These are phyloP conservation scores for Lipomyces spencermartinsiae DNA, from an alignment of 805 yeast species.

Conservation along the genomic window DNA sequence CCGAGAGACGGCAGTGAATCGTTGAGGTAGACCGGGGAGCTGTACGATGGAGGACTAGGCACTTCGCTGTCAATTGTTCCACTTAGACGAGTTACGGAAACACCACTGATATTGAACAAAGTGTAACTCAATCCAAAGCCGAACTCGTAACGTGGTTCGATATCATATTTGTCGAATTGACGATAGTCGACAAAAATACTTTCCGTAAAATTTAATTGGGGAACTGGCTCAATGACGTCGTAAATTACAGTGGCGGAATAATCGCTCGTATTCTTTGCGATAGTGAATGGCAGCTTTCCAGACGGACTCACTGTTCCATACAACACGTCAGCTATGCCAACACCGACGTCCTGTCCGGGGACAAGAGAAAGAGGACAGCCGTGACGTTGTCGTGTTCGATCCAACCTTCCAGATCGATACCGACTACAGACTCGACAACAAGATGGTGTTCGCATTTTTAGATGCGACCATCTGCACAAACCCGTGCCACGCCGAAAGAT, in stretches of 20 bases:
- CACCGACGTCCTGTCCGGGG: conserved; percentile 62
- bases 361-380: conserved; percentile 63
- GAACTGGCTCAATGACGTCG: conserved; percentile 46
- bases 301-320: conserved; percentile 70
- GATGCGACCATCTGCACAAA: conserved; percentile 57
- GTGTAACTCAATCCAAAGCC: conserved; percentile 68
- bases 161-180: conserved; percentile 61
- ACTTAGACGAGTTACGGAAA: conserved; percentile 52
- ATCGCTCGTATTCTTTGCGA: conserved; percentile 58
- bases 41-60: conserved; percentile 13
- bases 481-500: conserved; percentile 60
- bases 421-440: conserved; percentile 66
- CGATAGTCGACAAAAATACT: conserved; percentile 62
- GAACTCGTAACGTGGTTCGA: conserved; percentile 64
- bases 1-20: conserved; percentile 45
- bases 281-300: conserved; percentile 67
- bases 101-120: conserved; percentile 47
- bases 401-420: conserved; percentile 61
- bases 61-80: conserved; percentile 51
- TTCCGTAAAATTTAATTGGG: conserved; percentile 48
- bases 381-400: conserved; percentile 64
- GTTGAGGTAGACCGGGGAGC: conserved; percentile 3
- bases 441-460: conserved; percentile 60
- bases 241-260: conserved; percentile 51
- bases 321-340: conserved; percentile 62